Evolutionary conservation across 331 rosid species (phyloP).

Genomic region (Malus hybrid): DNA sequence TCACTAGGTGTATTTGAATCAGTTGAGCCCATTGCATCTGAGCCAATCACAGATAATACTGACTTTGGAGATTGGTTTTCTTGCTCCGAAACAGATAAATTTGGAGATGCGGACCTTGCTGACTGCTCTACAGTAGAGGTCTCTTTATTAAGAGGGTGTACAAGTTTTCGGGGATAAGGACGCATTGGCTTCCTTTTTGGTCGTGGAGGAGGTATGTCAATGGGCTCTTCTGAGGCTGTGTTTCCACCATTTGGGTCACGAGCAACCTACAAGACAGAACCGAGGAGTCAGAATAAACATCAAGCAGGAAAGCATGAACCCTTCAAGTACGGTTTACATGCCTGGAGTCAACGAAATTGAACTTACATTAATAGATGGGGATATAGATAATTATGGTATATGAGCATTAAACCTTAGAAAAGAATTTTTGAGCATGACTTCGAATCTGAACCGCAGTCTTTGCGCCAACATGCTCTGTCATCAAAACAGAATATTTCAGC

Average conservation of each 20-base stretch:
- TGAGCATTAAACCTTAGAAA: constrained; percentile 36
- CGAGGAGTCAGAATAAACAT: constrained; percentile 12
- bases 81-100: constrained; percentile 37
- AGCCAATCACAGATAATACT: constrained; percentile 38
- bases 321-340: constrained; percentile 22
- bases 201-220: constrained; percentile 87
- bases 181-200: constrained; percentile 77
- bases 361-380: constrained; percentile 14
- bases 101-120: constrained; percentile 42
- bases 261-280: constrained; percentile 31
- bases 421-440: constrained; percentile 80
- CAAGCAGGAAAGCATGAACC: constrained; percentile 2
- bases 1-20: constrained; percentile 40
- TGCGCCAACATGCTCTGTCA: constrained; percentile 59
- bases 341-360: constrained; percentile 13
- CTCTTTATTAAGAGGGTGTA: constrained; percentile 23
- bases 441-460: constrained; percentile 84
- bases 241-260: constrained; percentile 37
- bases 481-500: constrained; percentile 6
- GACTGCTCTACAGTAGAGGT: constrained; percentile 22
- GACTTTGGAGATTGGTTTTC: constrained; percentile 74
- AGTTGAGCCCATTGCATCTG: constrained; percentile 39
- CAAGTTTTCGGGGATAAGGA: constrained; percentile 84
- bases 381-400: constrained; percentile 23
- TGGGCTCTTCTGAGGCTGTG: constrained; percentile 28